phyloP scores from a whole-genome alignment of 2,329 filamentous ascomycete species.

The Epichloe gansuensis region DNA sequence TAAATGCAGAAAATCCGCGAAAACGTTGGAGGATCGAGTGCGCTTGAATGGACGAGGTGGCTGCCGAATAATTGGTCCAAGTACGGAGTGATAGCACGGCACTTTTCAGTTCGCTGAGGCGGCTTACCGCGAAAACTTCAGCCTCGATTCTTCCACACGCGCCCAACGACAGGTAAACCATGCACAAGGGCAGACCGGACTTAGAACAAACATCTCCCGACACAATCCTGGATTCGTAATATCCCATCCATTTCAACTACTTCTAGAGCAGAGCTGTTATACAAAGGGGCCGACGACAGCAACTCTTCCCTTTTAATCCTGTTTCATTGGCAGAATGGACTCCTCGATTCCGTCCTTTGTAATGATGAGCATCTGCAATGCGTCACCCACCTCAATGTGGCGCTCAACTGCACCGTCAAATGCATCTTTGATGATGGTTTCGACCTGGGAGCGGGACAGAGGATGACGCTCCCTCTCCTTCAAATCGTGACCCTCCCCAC shows the following conservation, averaged over 20 bases:
- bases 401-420: slow-evolving; percentile 97
- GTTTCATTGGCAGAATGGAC: slow-evolving; percentile 72
- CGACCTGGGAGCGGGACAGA: slow-evolving; percentile 59
- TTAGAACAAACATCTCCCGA: not conserved
- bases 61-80: no score
- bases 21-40: not conserved
- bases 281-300: not conserved
- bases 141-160: no score
- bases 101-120: no score
- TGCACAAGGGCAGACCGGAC: no score
- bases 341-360: slow-evolving; percentile 83
- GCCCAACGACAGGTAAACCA: no score
- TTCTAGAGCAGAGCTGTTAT: slow-evolving; percentile 3
- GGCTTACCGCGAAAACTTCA: no score
- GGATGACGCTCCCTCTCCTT: slow-evolving; percentile 58
- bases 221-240: not conserved
- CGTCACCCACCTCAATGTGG: slow-evolving; percentile 97
- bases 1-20: not conserved
- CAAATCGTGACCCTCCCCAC: slow-evolving; percentile 70
- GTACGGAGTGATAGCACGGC: no score
- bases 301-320: slow-evolving; percentile 47
- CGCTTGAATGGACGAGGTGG: not conserved
- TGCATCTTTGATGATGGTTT: slow-evolving; percentile 86
- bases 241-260: slow-evolving; percentile 1
- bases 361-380: slow-evolving; percentile 88